A percentile compares a stretch with the other conserved stretches of the same genome.
These are phyloP conservation scores for Zymoseptoria passerinii DNA, from an alignment of 2,329 filamentous ascomycete species.

Conservation along the genomic window DNA sequence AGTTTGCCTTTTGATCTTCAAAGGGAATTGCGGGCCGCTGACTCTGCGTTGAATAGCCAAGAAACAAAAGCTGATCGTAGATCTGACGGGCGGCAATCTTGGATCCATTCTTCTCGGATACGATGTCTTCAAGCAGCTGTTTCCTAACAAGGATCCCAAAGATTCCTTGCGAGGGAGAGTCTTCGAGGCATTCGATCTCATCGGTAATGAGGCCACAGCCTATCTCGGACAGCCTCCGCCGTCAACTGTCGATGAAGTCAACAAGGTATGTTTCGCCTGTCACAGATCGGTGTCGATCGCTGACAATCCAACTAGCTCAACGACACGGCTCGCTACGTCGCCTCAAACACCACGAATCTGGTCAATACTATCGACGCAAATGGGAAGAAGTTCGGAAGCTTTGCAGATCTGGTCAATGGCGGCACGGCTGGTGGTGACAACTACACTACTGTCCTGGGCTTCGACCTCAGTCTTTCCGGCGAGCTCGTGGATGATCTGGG, in stretches of 20 bases:
- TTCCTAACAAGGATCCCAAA: background rate
- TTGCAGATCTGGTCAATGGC: background rate
- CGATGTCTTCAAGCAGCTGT: background rate
- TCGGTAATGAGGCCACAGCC: background rate
- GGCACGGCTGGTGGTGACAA: background rate
- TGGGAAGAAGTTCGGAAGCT: background rate
- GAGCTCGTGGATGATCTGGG: background rate
- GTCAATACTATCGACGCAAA: background rate
- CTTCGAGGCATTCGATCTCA: background rate
- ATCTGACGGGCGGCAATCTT: background rate
- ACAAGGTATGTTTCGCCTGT: background rate
- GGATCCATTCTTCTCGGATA: background rate
- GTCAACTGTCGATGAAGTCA: background rate
- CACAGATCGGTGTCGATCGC: background rate
- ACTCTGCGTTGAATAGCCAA: background rate
- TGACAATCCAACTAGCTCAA: background rate
- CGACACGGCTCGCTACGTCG: background rate
- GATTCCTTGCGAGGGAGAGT: background rate
- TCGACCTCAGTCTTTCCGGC: background rate
- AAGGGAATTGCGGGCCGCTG: background rate
- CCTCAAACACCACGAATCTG: background rate
- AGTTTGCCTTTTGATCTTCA: background rate
- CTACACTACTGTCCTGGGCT: background rate
- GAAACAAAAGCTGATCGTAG: background rate
- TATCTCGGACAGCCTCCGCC: background rate